Conservation (phyloP, 2,329 filamentous ascomycete species). For the Xylaria sp. region DNA sequence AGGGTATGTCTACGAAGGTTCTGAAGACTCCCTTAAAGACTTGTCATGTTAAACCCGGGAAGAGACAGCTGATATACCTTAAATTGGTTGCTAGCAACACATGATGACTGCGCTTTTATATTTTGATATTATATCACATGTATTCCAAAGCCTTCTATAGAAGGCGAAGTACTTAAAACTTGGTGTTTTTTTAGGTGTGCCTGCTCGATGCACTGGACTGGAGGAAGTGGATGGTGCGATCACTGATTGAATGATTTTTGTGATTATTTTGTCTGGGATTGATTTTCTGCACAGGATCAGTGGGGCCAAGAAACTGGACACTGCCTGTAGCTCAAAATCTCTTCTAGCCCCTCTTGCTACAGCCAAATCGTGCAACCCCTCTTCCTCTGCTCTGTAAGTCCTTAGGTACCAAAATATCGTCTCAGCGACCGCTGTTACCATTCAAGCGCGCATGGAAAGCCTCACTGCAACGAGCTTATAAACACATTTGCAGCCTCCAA, state of each 20-base stretch:
- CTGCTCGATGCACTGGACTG: constrained; percentile 5
- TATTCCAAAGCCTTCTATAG: background rate
- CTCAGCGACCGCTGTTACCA: background rate
- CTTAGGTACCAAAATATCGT: constrained; percentile 11
- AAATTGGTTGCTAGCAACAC: background rate
- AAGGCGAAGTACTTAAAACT: background rate
- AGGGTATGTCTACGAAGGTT: background rate
- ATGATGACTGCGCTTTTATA: too few relatives aligned
- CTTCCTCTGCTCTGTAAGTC: constrained; percentile 25
- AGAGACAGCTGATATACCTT: background rate
- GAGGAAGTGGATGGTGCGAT: constrained; percentile 19
- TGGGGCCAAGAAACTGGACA: background rate
- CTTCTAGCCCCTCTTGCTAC: constrained; percentile 26
- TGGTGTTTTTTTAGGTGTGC: background rate
- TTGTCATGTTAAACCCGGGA: too few relatives aligned
- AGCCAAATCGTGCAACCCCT: constrained; percentile 20
- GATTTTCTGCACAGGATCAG: constrained; percentile 21
- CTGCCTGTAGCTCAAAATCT: constrained; percentile 26
- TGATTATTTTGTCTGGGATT: constrained; percentile 1
- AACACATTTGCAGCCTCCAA: background rate
- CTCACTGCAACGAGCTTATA: background rate
- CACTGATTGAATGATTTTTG: constrained; percentile 29
- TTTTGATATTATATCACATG: too few relatives aligned
- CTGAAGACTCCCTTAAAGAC: background rate
- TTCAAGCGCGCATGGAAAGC: background rate